Percentiles rank a stretch among this genome's conserved stretches.
phyloP scores from a whole-genome alignment of 177 flowering plant species.

The Vitis hybrid region DNA sequence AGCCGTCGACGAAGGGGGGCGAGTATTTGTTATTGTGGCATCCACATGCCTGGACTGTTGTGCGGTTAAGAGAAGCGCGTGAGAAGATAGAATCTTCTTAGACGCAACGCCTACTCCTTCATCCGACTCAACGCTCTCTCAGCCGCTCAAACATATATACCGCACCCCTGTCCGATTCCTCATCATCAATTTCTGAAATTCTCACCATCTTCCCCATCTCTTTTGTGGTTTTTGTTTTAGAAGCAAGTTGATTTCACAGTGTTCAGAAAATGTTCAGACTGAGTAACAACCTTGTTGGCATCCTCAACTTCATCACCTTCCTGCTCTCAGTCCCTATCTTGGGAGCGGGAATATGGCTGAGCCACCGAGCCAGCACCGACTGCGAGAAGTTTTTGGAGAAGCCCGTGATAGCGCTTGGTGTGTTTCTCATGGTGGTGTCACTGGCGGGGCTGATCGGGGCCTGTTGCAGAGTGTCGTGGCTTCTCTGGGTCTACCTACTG shows the following conservation, averaged over 20 bases:
- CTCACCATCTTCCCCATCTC: no score
- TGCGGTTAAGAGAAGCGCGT: no score
- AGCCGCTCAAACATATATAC: no score
- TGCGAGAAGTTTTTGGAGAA: slow-evolving; percentile 56
- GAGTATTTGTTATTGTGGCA: no score
- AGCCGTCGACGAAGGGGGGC: no score
- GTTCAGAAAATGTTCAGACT: slow-evolving; percentile 28
- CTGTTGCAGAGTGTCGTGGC: slow-evolving; percentile 62
- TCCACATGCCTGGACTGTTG: no score
- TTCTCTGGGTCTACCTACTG: slow-evolving; percentile 70
- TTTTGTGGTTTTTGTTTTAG: neutral
- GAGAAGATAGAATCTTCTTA: no score
- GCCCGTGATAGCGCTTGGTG: slow-evolving; percentile 63
- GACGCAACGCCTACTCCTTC: no score
- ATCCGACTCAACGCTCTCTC: neutral
- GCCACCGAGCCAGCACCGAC: slow-evolving; percentile 38
- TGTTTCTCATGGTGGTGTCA: slow-evolving; percentile 60
- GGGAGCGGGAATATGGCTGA: slow-evolving; percentile 61
- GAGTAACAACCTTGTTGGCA: slow-evolving; percentile 67
- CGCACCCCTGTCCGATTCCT: no score
- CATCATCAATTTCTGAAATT: no score
- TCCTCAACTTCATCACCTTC: slow-evolving; percentile 65
- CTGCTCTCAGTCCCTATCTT: slow-evolving; percentile 71
- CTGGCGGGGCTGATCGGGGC: slow-evolving; percentile 73
- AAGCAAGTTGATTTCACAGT: neutral